These are phyloP conservation scores for Cordyceps cateniannulata DNA, from an alignment of 2,329 filamentous ascomycete species.

Conservation along the genomic window DNA sequence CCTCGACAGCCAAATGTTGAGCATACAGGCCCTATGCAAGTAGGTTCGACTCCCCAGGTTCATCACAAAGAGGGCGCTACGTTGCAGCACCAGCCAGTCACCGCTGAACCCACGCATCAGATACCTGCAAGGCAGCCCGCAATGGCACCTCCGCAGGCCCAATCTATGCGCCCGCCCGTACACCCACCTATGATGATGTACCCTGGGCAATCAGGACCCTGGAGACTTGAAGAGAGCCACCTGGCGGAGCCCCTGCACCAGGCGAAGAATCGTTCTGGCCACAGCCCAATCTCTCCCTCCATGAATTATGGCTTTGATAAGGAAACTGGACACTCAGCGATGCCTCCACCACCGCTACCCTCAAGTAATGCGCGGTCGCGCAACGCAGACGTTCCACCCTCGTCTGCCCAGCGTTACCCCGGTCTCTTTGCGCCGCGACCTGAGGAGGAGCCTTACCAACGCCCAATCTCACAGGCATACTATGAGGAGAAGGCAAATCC, in stretches of 20 bases:
- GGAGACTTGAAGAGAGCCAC: slow-evolving; percentile 50
- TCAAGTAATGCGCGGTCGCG: slow-evolving; percentile 18
- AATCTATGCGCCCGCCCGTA: not conserved
- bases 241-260: slow-evolving; percentile 42
- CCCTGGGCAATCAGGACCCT: slow-evolving; percentile 32
- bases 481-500: slow-evolving; percentile 30
- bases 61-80: not conserved
- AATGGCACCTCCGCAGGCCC: not conserved
- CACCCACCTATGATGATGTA: slow-evolving; percentile 17
- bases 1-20: not conserved
- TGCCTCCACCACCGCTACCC: slow-evolving; percentile 9
- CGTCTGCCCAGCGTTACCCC: slow-evolving; percentile 44
- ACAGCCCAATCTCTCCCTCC: slow-evolving; percentile 21
- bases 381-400: slow-evolving; percentile 39
- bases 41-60: not conserved
- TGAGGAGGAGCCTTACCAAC: not conserved
- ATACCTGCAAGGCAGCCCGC: not conserved
- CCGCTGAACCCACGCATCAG: not conserved
- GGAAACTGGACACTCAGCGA: slow-evolving; percentile 35
- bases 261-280: slow-evolving; percentile 28
- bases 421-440: slow-evolving; percentile 34
- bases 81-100: not conserved
- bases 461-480: slow-evolving; percentile 1
- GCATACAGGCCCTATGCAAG: no score
- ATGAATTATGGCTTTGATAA: slow-evolving; percentile 41